Evolutionary conservation across 1,284 basidiomycete genomes (phyloP).

Genomic region (Phaffia rhodozyma): DNA sequence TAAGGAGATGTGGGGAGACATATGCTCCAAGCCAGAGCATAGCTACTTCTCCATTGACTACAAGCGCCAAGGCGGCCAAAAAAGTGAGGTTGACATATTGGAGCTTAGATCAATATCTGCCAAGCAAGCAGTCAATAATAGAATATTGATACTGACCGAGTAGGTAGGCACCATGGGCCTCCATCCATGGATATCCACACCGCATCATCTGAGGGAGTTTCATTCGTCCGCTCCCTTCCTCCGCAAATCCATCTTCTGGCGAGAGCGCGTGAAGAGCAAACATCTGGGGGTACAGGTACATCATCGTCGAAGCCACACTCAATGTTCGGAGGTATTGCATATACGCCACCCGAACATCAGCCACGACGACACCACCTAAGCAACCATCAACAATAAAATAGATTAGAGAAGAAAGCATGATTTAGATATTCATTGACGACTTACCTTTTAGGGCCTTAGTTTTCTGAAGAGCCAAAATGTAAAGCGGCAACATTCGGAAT

Average conservation of each 20-base stretch:
- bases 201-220: slow-evolving; percentile 71
- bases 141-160: slow-evolving; percentile 47
- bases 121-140: background rate
- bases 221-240: slow-evolving; percentile 47
- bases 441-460: slow-evolving; percentile 80
- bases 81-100: background rate
- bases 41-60: slow-evolving; percentile 83
- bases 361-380: slow-evolving; percentile 68
- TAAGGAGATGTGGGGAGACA: slow-evolving; percentile 66
- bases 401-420: background rate
- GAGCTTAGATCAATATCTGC: slow-evolving; percentile 1
- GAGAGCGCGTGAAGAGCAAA: slow-evolving; percentile 78
- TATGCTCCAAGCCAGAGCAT: slow-evolving; percentile 85
- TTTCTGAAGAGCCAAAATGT: slow-evolving; percentile 74
- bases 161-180: slow-evolving; percentile 78
- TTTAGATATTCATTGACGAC: slow-evolving; percentile 6
- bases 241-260: slow-evolving; percentile 57
- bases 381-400: slow-evolving; percentile 12
- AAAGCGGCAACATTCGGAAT: slow-evolving; percentile 79
- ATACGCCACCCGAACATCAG: slow-evolving; percentile 83
- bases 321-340: slow-evolving; percentile 63
- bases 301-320: slow-evolving; percentile 57
- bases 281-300: slow-evolving; percentile 78
- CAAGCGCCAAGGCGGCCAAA: slow-evolving; percentile 7
- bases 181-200: slow-evolving; percentile 76